Base-by-base conservation (phyloP, 2,329 filamentous ascomycete genomes). In the Fusarium liriodendri region DNA sequence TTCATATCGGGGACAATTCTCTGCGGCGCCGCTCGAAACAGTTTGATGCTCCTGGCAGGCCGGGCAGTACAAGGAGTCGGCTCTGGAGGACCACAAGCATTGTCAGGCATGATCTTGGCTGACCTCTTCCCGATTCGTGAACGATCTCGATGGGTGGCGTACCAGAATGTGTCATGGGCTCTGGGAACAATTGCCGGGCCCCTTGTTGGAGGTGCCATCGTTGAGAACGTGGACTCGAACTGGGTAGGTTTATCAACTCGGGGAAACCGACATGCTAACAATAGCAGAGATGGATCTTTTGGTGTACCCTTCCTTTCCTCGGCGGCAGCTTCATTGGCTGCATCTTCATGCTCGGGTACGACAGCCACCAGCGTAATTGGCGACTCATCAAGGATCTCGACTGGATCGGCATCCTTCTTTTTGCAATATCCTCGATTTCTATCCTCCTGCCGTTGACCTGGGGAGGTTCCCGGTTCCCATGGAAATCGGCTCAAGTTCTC, bases 391-490 rank as follows among this genome's bases (percentile, higher is more conserved):
- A 64, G 20, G 42, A 64, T 4, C 87, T 94, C 27, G 92, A 94
- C 77, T 94, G 89, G 86, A 63, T 89, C 35, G 92, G 92, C 2
- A 87, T 88, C 6, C 72, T 87, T 1, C 77, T 94, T 5, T 93
- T 94, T 77, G 77, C 79, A 11, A 22, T 71, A 29, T 71, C 70
- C 6, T 66, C 70, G 2, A 59, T 75, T 35, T 62, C 63, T 3
- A 50, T 78, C 7, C 66, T 79, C 6, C 35, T 74, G 6, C 72
- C 72, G 7, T 25, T 74, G 27, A 72, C 58, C 11, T 74, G 72
- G 72, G 72, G 68, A 16, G 72, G 72, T 20, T 67, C 72, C 25
- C 71, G 62, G 27, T 77, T 58, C 66, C 73, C 38, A 37, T 80
- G 78, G 78, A 69, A 42, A 16, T 78, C 77, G 9, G 14, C 64